Evolutionary conservation across 306 rosid species (phyloP).

Genomic region (Clitoria ternatea): DNA sequence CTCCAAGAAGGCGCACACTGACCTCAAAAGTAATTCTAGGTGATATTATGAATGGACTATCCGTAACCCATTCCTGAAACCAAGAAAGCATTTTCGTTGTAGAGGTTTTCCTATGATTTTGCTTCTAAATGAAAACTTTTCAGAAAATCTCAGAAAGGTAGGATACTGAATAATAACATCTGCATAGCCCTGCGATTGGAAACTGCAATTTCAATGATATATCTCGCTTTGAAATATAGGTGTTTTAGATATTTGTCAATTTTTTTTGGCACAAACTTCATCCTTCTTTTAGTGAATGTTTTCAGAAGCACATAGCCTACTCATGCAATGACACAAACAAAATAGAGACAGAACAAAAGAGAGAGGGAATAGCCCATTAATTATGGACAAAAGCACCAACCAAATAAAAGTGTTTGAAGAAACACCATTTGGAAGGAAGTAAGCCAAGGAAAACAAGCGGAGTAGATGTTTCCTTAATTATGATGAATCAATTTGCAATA

Average conservation of each 20-base stretch:
- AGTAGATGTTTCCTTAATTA: neutral
- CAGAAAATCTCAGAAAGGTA: conserved; percentile 12
- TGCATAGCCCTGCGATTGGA: neutral
- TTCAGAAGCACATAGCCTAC: conserved; percentile 5
- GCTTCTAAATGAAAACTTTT: conserved; percentile 1
- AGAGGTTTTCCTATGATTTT: neutral
- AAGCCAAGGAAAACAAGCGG: neutral
- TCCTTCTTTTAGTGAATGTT: neutral
- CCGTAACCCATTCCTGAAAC: conserved; percentile 97
- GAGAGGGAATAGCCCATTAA: neutral
- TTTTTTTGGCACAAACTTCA: neutral
- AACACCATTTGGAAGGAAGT: neutral
- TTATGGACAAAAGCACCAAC: neutral
- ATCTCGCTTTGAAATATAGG: neutral
- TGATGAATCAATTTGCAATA: neutral
- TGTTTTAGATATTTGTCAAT: conserved; percentile 1
- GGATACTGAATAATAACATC: neutral
- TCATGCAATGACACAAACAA: neutral
- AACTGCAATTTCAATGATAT: conserved; percentile 6
- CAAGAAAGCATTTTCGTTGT: conserved; percentile 11
- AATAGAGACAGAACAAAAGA: neutral
- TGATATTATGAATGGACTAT: conserved; percentile 93
- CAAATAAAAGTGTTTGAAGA: neutral
- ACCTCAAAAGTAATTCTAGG: conserved; percentile 98
- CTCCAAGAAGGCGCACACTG: conserved; percentile 98